phyloP scores from a whole-genome alignment of 2,329 filamentous ascomycete genomes.

The Helotiales sp. region DNA sequence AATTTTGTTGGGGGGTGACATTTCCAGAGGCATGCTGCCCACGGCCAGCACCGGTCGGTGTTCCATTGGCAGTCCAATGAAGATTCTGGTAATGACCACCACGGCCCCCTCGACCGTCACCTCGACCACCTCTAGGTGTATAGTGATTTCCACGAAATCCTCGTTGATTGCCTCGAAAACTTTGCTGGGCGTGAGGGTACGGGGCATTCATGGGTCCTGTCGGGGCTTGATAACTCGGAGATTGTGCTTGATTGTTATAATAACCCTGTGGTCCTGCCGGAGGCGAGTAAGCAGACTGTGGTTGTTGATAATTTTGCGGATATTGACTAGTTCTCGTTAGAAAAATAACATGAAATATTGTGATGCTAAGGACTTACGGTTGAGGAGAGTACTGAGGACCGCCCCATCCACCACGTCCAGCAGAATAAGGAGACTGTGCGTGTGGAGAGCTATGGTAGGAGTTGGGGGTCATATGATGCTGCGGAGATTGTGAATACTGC shows the following conservation, averaged over 20 bases:
- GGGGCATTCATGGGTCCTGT: slow-evolving; percentile 58
- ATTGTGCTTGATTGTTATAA: slow-evolving; percentile 40
- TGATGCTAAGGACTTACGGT: slow-evolving; percentile 44
- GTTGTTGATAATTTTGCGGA: slow-evolving; percentile 60
- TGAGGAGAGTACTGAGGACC: slow-evolving; percentile 43
- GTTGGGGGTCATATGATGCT: slow-evolving; percentile 53
- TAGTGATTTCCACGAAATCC: slow-evolving; percentile 62
- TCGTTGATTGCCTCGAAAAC: slow-evolving; percentile 47
- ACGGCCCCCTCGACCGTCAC: slow-evolving; percentile 53
- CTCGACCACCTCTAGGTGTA: slow-evolving; percentile 41
- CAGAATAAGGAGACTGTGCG: slow-evolving; percentile 59
- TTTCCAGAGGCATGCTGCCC: slow-evolving; percentile 41
- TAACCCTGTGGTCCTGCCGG: slow-evolving; percentile 54
- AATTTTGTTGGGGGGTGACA: slow-evolving; percentile 35
- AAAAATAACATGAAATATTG: neutral
- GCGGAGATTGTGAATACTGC: slow-evolving; percentile 58
- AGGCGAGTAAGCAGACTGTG: slow-evolving; percentile 53
- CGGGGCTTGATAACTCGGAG: slow-evolving; percentile 53
- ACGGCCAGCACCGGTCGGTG: slow-evolving; percentile 51
- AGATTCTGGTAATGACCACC: slow-evolving; percentile 62
- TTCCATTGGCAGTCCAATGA: slow-evolving; percentile 64
- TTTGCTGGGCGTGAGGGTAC: slow-evolving; percentile 42
- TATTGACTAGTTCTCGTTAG: slow-evolving; percentile 56
- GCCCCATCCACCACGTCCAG: slow-evolving; percentile 53
- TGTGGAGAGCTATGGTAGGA: slow-evolving; percentile 62